phyloP scores from a whole-genome alignment of 495 filamentous ascomycete genomes.

The Hypomontagnella monticulosa region DNA sequence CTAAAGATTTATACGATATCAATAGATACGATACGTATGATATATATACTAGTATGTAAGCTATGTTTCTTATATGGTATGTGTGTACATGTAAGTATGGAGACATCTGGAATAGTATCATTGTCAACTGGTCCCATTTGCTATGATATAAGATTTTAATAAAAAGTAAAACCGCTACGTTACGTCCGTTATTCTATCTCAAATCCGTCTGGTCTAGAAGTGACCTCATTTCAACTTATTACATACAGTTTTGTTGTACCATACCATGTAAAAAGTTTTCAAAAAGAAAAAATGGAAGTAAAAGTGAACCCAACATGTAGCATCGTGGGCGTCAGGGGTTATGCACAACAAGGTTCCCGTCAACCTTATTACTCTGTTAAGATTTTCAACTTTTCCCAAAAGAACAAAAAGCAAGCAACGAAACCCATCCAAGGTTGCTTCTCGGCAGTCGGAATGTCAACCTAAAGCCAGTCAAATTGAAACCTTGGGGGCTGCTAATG shows the following conservation, averaged over 20 bases:
- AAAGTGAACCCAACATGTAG: neutral
- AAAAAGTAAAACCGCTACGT: slow-evolving; percentile 27
- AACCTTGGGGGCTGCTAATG: slow-evolving; percentile 40
- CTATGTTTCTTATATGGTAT: too few species aligned
- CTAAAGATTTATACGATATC: neutral
- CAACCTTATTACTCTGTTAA: slow-evolving; percentile 35
- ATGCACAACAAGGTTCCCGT: slow-evolving; percentile 34
- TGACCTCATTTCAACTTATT: slow-evolving; percentile 35
- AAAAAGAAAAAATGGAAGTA: neutral
- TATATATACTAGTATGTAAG: too few species aligned
- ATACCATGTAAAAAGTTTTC: neutral
- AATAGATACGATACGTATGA: neutral
- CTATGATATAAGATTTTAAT: neutral
- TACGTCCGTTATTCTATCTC: slow-evolving; percentile 28
- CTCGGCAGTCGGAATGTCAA: slow-evolving; percentile 45
- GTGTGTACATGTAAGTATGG: too few species aligned
- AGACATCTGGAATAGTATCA: too few species aligned
- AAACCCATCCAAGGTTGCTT: slow-evolving; percentile 34
- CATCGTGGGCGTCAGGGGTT: slow-evolving; percentile 24
- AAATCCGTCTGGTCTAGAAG: slow-evolving; percentile 22
- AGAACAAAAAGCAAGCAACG: slow-evolving; percentile 26
- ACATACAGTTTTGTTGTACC: neutral
- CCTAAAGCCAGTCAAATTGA: slow-evolving; percentile 40
- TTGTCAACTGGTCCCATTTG: too few species aligned
- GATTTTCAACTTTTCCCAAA: slow-evolving; percentile 38